These are phyloP conservation scores for Hirsutella rhossiliensis DNA, from an alignment of 2,329 filamentous ascomycete genomes.

Conservation along the genomic window DNA sequence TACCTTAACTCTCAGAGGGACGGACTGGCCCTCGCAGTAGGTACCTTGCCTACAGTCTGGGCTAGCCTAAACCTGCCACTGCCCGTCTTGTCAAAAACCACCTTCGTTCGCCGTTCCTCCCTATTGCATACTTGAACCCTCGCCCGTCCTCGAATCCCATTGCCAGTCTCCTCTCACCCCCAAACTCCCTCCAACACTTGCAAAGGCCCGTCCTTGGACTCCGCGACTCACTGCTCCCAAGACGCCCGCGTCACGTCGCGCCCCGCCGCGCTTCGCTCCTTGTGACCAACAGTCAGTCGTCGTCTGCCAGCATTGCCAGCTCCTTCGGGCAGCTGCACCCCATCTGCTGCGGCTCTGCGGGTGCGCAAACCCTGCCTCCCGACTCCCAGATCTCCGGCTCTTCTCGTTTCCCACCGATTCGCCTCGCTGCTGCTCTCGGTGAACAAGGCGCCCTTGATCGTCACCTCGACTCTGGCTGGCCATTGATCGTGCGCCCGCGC, in stretches of 20 bases:
- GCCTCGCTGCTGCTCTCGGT: neutral
- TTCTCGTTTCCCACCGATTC: neutral
- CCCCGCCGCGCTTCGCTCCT: neutral
- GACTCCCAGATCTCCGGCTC: neutral
- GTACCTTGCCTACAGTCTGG: too few species aligned
- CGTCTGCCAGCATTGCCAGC: neutral
- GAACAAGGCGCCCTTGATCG: neutral
- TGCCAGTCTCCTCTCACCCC: neutral
- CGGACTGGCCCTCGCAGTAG: too few species aligned
- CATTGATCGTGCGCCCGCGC: neutral
- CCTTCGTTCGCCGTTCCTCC: neutral
- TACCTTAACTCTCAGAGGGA: too few species aligned
- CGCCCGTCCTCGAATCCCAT: neutral
- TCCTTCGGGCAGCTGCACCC: neutral
- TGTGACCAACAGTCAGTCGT: neutral
- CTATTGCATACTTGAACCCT: neutral
- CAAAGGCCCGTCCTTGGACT: neutral
- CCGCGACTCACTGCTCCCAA: neutral
- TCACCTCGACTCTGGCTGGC: neutral
- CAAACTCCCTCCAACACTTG: neutral
- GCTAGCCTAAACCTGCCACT: too few species aligned
- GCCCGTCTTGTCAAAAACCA: neutral
- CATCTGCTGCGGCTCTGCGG: constrained; percentile 2
- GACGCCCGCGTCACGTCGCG: neutral
- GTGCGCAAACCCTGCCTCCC: neutral